Evolutionary conservation across 2,329 filamentous ascomycete species (phyloP).

Genomic region (Thyridium curvatum): DNA sequence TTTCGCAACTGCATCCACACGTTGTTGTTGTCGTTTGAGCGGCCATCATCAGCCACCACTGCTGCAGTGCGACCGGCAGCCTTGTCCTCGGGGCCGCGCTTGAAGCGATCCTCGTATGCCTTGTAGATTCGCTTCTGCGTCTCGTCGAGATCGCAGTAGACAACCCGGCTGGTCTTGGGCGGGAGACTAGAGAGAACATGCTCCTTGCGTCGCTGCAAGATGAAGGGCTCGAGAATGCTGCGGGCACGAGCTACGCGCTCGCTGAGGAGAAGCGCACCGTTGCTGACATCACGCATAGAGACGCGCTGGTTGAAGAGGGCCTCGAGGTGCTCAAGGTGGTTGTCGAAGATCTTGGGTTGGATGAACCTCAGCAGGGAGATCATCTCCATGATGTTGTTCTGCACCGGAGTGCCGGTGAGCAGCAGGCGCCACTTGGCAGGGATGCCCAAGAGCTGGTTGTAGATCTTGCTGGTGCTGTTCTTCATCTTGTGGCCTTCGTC

Average conservation of each 20-base stretch:
- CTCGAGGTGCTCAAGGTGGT: conserved; percentile 71
- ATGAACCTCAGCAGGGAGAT: conserved; percentile 90
- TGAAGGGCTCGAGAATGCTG: conserved; percentile 91
- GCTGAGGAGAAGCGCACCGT: conserved; percentile 77
- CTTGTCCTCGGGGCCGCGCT: conserved; percentile 52
- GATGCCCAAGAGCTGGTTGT: conserved; percentile 72
- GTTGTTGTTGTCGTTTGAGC: conserved; percentile 55
- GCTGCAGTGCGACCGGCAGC: conserved; percentile 45
- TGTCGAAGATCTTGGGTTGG: conserved; percentile 75
- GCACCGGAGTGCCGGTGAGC: conserved; percentile 83
- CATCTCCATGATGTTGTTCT: conserved; percentile 92
- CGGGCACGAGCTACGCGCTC: conserved; percentile 83
- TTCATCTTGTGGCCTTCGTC: conserved; percentile 94
- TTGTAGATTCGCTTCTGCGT: conserved; percentile 70
- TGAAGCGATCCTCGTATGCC: conserved; percentile 56
- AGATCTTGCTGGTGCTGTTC: conserved; percentile 77
- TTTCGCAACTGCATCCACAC: conserved; percentile 88
- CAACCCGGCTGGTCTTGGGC: conserved; percentile 68
- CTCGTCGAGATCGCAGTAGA: conserved; percentile 73
- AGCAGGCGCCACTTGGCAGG: conserved; percentile 78
- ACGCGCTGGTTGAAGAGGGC: conserved; percentile 90
- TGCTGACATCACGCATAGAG: conserved; percentile 69
- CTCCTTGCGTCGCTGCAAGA: conserved; percentile 86
- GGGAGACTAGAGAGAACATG: conserved; percentile 85
- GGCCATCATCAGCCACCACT: conserved; percentile 16